These are phyloP conservation scores for Vaccinium vitisidaea DNA, from an alignment of 148 eudicot species.

Conservation along the genomic window DNA sequence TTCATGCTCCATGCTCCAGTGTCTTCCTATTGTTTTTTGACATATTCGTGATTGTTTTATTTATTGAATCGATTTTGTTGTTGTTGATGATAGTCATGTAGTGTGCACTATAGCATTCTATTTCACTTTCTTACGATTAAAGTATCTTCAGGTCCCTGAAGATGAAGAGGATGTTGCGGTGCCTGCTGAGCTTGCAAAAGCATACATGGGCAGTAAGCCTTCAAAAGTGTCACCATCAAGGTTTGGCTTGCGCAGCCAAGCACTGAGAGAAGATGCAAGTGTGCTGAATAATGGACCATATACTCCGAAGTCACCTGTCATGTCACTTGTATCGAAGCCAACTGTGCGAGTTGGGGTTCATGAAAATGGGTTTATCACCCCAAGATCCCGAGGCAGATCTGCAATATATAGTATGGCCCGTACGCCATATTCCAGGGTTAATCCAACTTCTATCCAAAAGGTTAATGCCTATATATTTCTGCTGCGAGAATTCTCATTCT, in stretches of 20 bases:
- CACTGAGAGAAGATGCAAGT: slow-evolving; percentile 38
- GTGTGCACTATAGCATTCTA: background rate
- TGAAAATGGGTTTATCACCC: slow-evolving; percentile 60
- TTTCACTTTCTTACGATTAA: background rate
- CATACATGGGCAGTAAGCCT: slow-evolving; percentile 79
- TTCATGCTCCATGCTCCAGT: slow-evolving; percentile 31
- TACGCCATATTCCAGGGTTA: slow-evolving; percentile 70
- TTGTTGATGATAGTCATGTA: background rate
- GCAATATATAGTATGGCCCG: slow-evolving; percentile 91
- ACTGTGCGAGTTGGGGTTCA: slow-evolving; percentile 26
- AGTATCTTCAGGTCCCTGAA: slow-evolving; percentile 46
- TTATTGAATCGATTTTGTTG: too few relatives aligned
- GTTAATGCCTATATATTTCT: slow-evolving; percentile 23
- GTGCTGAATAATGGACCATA: slow-evolving; percentile 29
- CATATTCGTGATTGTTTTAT: background rate
- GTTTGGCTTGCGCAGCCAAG: slow-evolving; percentile 43
- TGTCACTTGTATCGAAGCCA: slow-evolving; percentile 41
- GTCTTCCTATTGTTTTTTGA: background rate
- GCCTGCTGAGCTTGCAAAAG: slow-evolving; percentile 96
- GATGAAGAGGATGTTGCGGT: slow-evolving; percentile 74
- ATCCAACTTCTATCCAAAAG: slow-evolving; percentile 38
- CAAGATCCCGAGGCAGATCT: slow-evolving; percentile 80
- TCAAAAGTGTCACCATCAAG: slow-evolving; percentile 53
- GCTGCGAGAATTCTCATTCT: background rate
- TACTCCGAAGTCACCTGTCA: slow-evolving; percentile 33